A percentile compares a stretch with the other conserved stretches of the same genome.
Evolutionary conservation across 176 grass and related monocot genomes (phyloP).

Genomic region (Triticum urartu): DNA sequence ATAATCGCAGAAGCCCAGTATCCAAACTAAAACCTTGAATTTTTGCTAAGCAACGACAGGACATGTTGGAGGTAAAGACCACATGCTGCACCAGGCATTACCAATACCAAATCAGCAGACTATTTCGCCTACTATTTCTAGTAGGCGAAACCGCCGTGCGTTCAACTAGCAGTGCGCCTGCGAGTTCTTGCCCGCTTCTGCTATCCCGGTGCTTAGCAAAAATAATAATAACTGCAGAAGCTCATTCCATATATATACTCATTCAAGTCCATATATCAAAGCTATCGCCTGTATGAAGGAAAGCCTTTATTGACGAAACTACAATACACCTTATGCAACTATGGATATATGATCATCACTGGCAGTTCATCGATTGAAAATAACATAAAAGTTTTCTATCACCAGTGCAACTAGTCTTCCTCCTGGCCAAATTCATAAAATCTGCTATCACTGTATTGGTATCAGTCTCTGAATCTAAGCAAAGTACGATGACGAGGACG

Average conservation of each 20-base stretch:
- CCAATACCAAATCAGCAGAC: too few species aligned
- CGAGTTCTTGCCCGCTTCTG: too few species aligned
- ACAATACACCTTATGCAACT: constrained; percentile 3
- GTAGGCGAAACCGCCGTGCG: too few species aligned
- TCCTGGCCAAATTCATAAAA: not conserved
- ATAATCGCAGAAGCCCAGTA: too few species aligned
- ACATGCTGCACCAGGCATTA: not conserved
- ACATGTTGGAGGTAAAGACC: too few species aligned
- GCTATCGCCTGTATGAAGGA: not conserved
- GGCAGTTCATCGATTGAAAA: not conserved
- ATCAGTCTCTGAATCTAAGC: constrained; percentile 43
- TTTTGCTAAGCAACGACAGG: too few species aligned
- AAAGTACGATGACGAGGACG: constrained; percentile 88
- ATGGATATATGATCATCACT: not conserved
- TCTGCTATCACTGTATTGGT: not conserved
- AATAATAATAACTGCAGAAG: not conserved
- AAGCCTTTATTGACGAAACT: not conserved
- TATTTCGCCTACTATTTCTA: too few species aligned
- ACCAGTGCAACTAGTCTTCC: not conserved
- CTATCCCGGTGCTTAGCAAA: too few species aligned
- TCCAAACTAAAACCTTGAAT: too few species aligned
- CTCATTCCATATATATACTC: not conserved
- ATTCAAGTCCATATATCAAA: constrained; percentile 2
- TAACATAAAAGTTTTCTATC: not conserved
- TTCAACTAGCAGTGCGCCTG: too few species aligned